phyloP scores from a whole-genome alignment of 306 rosid genomes.

The Cucurbita ficifolia region DNA sequence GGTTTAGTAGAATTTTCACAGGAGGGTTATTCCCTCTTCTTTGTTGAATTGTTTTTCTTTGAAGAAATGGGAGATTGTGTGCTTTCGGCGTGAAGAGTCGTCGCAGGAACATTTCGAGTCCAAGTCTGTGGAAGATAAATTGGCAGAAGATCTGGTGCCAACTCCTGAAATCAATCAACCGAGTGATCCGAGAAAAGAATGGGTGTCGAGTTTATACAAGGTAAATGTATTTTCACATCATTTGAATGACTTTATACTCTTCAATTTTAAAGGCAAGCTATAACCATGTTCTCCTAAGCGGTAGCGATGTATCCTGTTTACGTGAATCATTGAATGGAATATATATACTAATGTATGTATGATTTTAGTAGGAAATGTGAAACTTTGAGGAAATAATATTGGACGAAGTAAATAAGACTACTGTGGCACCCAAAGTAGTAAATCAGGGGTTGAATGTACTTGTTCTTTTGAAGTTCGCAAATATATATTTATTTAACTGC shows the following conservation, averaged over 20 bases:
- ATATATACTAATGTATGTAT: background rate
- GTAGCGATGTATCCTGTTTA: background rate
- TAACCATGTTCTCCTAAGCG: background rate
- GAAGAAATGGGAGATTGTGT: slow-evolving; percentile 3
- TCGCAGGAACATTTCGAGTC: background rate
- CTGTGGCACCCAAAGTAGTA: background rate
- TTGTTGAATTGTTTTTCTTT: background rate
- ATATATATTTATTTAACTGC: background rate
- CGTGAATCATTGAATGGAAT: background rate
- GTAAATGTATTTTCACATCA: background rate
- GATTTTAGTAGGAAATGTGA: background rate
- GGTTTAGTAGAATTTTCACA: background rate
- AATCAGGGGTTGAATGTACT: background rate
- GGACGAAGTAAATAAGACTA: background rate
- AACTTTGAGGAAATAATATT: background rate
- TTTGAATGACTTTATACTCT: background rate
- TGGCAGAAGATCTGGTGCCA: slow-evolving; percentile 1
- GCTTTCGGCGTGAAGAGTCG: slow-evolving; percentile 4
- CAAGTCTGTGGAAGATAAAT: background rate
- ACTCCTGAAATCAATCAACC: background rate
- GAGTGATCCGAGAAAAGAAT: background rate
- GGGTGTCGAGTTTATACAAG: background rate
- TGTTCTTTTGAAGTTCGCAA: background rate
- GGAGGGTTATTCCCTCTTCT: background rate
- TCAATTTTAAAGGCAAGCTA: background rate